Evolutionary conservation across 495 filamentous ascomycete species (phyloP).

Genomic region (Penicillium chermesinum): DNA sequence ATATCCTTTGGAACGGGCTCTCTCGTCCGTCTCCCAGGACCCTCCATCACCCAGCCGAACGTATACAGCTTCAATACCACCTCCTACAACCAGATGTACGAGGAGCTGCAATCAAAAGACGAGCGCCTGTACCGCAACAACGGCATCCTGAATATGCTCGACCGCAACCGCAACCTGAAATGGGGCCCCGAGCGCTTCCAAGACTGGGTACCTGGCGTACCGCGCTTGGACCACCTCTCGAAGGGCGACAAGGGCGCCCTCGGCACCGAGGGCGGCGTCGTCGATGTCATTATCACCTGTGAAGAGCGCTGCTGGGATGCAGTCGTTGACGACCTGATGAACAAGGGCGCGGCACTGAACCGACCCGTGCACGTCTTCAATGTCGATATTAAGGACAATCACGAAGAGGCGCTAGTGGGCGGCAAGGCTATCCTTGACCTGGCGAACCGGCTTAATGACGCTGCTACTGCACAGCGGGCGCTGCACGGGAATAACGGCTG

Average conservation of each 20-base stretch:
- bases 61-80: conserved; percentile 96
- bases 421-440: conserved; percentile 90
- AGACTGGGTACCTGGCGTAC: conserved; percentile 87
- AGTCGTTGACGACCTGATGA: conserved; percentile 88
- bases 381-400: conserved; percentile 97
- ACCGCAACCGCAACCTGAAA: conserved; percentile 86
- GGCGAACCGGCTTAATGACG: conserved; percentile 78
- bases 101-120: conserved; percentile 80
- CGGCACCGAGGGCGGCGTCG: conserved; percentile 86
- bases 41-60: conserved; percentile 86
- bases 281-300: conserved; percentile 95
- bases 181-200: conserved; percentile 97
- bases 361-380: conserved; percentile 95
- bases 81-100: conserved; percentile 85
- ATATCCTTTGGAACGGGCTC: conserved; percentile 98
- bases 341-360: conserved; percentile 76
- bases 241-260: conserved; percentile 62
- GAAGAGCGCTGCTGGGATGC: conserved; percentile 99
- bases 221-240: conserved; percentile 56
- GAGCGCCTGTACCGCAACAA: conserved; percentile 84
- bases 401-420: conserved; percentile 89
- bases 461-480: conserved; percentile 71
- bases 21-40: conserved; percentile 88
- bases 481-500: conserved; percentile 56
- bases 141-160: conserved; percentile 91